phyloP scores from a whole-genome alignment of 2,329 filamentous ascomycete species.

The Blastomyces percursus region DNA sequence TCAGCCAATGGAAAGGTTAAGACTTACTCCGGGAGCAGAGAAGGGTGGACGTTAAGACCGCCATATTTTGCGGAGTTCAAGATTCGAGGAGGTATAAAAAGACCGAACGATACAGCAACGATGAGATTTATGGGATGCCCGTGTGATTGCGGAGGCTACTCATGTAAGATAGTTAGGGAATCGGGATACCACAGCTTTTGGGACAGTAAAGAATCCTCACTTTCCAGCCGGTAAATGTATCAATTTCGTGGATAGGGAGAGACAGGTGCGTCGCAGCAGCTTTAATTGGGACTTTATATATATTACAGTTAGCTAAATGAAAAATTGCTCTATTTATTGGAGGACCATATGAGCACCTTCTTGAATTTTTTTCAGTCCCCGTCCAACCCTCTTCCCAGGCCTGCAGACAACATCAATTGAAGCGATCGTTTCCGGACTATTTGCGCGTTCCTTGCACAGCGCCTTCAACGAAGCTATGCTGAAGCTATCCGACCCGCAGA shows the following conservation, averaged over 20 bases:
- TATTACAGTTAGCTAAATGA: neutral
- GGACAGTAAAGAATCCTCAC: constrained; percentile 35
- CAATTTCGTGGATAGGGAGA: constrained; percentile 60
- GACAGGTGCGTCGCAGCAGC: constrained; percentile 50
- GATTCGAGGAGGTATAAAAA: constrained; percentile 71
- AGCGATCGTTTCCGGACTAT: constrained; percentile 47
- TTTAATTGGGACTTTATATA: constrained; percentile 58
- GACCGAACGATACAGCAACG: constrained; percentile 86
- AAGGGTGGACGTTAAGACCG: constrained; percentile 88
- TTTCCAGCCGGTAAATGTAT: constrained; percentile 74
- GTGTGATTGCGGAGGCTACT: constrained; percentile 43
- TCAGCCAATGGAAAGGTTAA: neutral
- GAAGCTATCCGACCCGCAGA: constrained; percentile 89
- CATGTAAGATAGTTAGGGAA: constrained; percentile 13
- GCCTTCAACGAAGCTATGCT: constrained; percentile 67
- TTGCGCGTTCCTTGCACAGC: constrained; percentile 50
- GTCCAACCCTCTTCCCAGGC: constrained; percentile 65
- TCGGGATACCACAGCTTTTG: constrained; percentile 1
- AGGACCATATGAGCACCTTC: constrained; percentile 41
- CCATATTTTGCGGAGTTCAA: constrained; percentile 63
- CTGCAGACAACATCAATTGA: constrained; percentile 80
- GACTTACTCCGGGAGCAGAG: constrained; percentile 67
- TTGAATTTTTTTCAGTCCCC: constrained; percentile 57
- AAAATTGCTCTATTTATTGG: neutral
- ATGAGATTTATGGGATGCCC: constrained; percentile 57